Conservation (phyloP, 768 basidiomycete genomes). For the Hygrophorus pudorinus region DNA sequence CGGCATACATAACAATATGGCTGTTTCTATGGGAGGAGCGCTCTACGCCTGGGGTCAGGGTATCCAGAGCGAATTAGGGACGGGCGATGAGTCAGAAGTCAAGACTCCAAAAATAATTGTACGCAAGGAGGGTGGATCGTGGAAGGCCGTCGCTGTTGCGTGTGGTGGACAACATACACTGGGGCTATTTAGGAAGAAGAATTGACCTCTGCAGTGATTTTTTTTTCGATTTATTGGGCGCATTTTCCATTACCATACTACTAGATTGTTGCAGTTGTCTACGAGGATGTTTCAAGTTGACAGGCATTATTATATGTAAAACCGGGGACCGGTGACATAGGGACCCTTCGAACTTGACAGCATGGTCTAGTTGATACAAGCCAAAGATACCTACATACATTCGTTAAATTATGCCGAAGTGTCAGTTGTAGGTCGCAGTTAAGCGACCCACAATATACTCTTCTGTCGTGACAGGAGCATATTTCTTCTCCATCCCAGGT, state of each 20-base stretch:
- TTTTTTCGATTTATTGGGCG: not conserved
- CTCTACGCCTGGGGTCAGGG: conserved; percentile 74
- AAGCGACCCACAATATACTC: conserved; percentile 70
- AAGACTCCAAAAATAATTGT: conserved; percentile 59
- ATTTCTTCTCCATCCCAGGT: conserved; percentile 41
- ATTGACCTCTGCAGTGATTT: not conserved
- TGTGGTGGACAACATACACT: conserved; percentile 78
- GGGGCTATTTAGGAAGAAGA: conserved; percentile 60
- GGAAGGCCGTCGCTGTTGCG: conserved; percentile 53
- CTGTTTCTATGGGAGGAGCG: conserved; percentile 55
- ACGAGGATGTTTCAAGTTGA: too few relatives aligned
- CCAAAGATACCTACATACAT: too few relatives aligned
- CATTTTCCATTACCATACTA: not conserved
- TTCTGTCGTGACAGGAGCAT: conserved; percentile 62
- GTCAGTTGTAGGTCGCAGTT: conserved; percentile 38
- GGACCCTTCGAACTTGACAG: too few relatives aligned
- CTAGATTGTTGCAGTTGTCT: too few relatives aligned
- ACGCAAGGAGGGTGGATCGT: conserved; percentile 60
- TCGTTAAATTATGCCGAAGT: too few relatives aligned
- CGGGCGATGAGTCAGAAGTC: conserved; percentile 48
- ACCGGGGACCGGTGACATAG: too few relatives aligned
- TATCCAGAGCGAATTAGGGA: conserved; percentile 67
- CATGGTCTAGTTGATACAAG: too few relatives aligned
- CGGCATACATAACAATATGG: conserved; percentile 68
- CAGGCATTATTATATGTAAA: too few relatives aligned